Evolutionary conservation across 108 stramenopile genomes (phyloP).

Genomic region (Cyclotella sp.): DNA sequence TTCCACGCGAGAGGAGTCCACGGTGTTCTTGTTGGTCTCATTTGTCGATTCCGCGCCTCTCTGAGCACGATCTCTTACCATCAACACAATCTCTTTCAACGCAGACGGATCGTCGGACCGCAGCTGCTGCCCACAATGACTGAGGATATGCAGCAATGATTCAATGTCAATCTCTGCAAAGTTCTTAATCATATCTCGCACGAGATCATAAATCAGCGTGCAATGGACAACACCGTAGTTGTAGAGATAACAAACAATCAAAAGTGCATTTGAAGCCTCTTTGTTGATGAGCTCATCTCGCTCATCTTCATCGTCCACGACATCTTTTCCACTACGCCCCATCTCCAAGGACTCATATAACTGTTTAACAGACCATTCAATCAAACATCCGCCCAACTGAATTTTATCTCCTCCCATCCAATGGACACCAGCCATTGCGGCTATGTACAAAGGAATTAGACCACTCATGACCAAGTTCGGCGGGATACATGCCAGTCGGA

Average conservation of each 20-base stretch:
- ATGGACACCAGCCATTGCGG: slow-evolving; percentile 78
- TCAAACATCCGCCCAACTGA: slow-evolving; percentile 72
- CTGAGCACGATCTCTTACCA: slow-evolving; percentile 77
- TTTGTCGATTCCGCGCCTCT: slow-evolving; percentile 23
- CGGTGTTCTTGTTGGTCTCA: slow-evolving; percentile 13
- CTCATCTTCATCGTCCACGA: slow-evolving; percentile 22
- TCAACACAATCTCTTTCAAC: slow-evolving; percentile 90
- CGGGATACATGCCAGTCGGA: slow-evolving; percentile 67
- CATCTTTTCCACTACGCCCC: slow-evolving; percentile 12
- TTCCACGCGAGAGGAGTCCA: slow-evolving; percentile 73
- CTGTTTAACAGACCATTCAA: slow-evolving; percentile 66
- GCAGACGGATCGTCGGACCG: slow-evolving; percentile 93
- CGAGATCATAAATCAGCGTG: slow-evolving; percentile 88
- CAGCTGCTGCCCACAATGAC: slow-evolving; percentile 88
- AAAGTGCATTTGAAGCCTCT: slow-evolving; percentile 76
- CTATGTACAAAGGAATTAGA: slow-evolving; percentile 84
- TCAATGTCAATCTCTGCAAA: slow-evolving; percentile 90
- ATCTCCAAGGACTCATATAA: slow-evolving; percentile 44
- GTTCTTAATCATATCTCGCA: slow-evolving; percentile 82
- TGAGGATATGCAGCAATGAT: slow-evolving; percentile 83
- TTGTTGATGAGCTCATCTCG: slow-evolving; percentile 58
- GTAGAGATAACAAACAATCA: slow-evolving; percentile 93
- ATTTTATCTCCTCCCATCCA: slow-evolving; percentile 82
- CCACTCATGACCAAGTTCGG: slow-evolving; percentile 76
- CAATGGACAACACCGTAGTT: slow-evolving; percentile 90